Conservation (phyloP, 495 filamentous ascomycete genomes). For the Aspergillus olivimuriae region DNA sequence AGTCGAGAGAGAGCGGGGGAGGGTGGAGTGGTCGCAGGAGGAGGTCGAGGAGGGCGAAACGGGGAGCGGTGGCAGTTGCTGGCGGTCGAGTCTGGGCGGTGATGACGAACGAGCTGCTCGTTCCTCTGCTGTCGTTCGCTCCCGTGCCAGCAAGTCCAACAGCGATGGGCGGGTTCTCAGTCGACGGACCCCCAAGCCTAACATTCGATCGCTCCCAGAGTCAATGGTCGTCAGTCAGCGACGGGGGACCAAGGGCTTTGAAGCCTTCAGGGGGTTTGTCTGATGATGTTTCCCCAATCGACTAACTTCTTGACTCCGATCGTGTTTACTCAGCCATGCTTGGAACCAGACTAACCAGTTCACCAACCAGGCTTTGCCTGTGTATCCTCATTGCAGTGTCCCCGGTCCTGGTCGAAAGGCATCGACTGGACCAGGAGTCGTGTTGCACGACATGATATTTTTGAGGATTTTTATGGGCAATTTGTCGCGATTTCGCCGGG, state of each 20-base stretch:
- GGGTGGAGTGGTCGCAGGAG: not conserved
- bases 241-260: not conserved
- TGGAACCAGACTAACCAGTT: not conserved
- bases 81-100: slow-evolving; percentile 31
- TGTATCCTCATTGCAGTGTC: not conserved
- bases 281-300: not conserved
- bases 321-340: slow-evolving; percentile 6
- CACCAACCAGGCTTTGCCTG: not conserved
- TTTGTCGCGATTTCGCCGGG: too few relatives aligned
- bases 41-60: slow-evolving; percentile 38
- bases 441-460: too few relatives aligned
- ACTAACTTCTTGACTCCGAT: too few relatives aligned
- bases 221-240: not conserved
- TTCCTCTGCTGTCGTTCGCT: not conserved
- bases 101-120: slow-evolving; percentile 18
- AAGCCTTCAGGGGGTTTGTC: not conserved
- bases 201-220: slow-evolving; percentile 41
- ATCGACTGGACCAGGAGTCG: not conserved
- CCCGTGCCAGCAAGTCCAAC: slow-evolving; percentile 55
- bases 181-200: slow-evolving; percentile 53
- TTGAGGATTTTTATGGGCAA: too few relatives aligned
- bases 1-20: too few relatives aligned
- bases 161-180: slow-evolving; percentile 66
- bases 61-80: slow-evolving; percentile 46
- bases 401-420: too few relatives aligned